Evolutionary conservation across 108 stramenopile genomes (phyloP).

Genomic region (Cyclotella baltica): DNA sequence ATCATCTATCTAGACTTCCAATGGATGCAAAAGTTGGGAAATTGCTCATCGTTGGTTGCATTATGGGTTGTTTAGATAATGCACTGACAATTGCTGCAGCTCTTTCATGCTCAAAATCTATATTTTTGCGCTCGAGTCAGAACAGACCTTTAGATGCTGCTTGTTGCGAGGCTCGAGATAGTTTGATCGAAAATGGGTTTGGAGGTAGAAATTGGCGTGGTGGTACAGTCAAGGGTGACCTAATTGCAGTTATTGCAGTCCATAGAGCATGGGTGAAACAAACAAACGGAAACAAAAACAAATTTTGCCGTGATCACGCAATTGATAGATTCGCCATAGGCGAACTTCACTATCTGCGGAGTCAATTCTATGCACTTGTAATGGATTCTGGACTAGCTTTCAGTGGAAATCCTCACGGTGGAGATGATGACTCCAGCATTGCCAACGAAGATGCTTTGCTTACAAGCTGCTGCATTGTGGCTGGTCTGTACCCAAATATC

Average conservation of each 20-base stretch:
- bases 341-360: constrained; percentile 56
- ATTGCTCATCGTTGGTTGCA: constrained; percentile 71
- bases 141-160: constrained; percentile 14
- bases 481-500: constrained; percentile 77
- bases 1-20: constrained; percentile 84
- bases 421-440: constrained; percentile 33
- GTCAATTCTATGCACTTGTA: constrained; percentile 58
- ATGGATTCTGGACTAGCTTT: constrained; percentile 63
- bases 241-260: constrained; percentile 67
- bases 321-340: constrained; percentile 50
- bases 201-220: constrained; percentile 63
- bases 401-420: not conserved
- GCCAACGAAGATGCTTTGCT: constrained; percentile 62
- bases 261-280: constrained; percentile 59
- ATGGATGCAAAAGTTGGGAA: constrained; percentile 87
- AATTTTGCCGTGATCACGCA: constrained; percentile 51
- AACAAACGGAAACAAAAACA: constrained; percentile 21
- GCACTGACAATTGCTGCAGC: constrained; percentile 77
- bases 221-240: constrained; percentile 69
- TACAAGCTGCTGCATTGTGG: constrained; percentile 66
- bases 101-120: constrained; percentile 60
- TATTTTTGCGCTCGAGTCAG: constrained; percentile 33
- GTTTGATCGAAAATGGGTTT: constrained; percentile 66
- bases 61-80: constrained; percentile 73
- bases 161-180: constrained; percentile 35